phyloP scores from a whole-genome alignment of 2,329 filamentous ascomycete genomes.

The Colletotrichum endophyticum region DNA sequence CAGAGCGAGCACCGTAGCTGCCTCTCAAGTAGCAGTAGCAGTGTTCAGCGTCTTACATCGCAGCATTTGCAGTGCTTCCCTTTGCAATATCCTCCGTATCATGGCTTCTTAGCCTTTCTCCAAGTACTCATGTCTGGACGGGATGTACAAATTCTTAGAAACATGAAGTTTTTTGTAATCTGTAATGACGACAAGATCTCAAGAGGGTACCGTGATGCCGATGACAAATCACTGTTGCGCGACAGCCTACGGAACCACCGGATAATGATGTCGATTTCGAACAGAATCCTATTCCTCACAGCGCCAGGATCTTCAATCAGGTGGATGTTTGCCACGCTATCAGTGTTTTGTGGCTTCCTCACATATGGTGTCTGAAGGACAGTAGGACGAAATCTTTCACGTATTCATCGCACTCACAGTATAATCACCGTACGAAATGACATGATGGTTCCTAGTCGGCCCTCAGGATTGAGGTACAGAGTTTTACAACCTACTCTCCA shows the following conservation, averaged over 20 bases:
- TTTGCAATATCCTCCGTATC: too few relatives aligned
- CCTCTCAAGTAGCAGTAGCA: too few relatives aligned
- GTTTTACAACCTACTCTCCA: neutral
- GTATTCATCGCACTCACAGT: neutral
- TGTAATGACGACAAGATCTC: too few relatives aligned
- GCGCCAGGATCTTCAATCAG: neutral
- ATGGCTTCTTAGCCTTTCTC: too few relatives aligned
- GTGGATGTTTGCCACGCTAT: neutral
- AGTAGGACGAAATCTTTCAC: rapidly evolving
- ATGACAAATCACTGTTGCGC: neutral
- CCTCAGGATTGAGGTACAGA: neutral
- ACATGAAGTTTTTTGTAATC: too few relatives aligned
- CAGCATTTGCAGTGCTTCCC: too few relatives aligned
- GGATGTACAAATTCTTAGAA: too few relatives aligned
- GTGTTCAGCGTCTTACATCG: too few relatives aligned
- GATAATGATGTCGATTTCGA: neutral
- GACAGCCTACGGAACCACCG: rapidly evolving
- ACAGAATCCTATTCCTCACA: rapidly evolving
- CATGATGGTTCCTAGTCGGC: neutral
- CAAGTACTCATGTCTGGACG: too few relatives aligned
- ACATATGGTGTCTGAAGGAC: neutral
- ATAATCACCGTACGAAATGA: neutral
- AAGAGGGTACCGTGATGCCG: neutral
- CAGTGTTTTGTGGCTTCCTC: neutral
- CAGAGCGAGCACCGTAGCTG: too few relatives aligned